Base-by-base conservation (phyloP, 2,329 filamentous ascomycete species). In the Nigrograna mackinnonii region DNA sequence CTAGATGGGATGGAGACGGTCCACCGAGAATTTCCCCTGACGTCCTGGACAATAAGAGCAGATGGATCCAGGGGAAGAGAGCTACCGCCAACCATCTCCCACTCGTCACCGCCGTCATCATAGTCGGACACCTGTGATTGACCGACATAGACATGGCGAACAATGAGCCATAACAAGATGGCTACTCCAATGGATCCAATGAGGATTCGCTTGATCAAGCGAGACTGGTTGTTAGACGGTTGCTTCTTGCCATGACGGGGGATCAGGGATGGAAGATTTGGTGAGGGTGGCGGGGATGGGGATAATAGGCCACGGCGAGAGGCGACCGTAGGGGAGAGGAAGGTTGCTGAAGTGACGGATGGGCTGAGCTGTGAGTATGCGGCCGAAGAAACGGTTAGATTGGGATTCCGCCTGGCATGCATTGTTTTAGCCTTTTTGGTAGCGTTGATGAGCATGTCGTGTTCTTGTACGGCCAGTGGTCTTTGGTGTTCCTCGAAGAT, bases 1-100 rank as follows among this genome's bases (percentile, higher is more conserved):
- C 77, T 77, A 5, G 78, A 74, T 1, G 89, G 89, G 26, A 95
- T 91, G 2, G 83, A 90, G 9, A 95, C 80, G 0, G 89, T 94
- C 90, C 90, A 95, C 62, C 80, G 85, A 9, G 83, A 74, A 38
- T 77, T 79, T 3, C 86, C 86, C 33, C 76, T 73, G 19, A 74
- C 70, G 67, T 91, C 87, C 12, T 78, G 80, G 34, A 91, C 75
- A 5, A 89, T 77, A 16, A 94, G 77, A 0, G 88, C 86, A 0
- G 85, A 86, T 0, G 89, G 85, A 48, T 87, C 83, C 20, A 85
- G 78, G 0, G 88, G 87, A n/a, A 90, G 66, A 31, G 74, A 74
- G 47, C 83, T 79, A 46, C 82, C 82, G 26, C 78, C 80, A 6
- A 87, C 79, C 76, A 89, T 83, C 56, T 89, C 84, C 62, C 83